These are phyloP conservation scores for Malbranchea cinnamomea DNA, from an alignment of 2,329 filamentous ascomycete genomes.

Conservation along the genomic window DNA sequence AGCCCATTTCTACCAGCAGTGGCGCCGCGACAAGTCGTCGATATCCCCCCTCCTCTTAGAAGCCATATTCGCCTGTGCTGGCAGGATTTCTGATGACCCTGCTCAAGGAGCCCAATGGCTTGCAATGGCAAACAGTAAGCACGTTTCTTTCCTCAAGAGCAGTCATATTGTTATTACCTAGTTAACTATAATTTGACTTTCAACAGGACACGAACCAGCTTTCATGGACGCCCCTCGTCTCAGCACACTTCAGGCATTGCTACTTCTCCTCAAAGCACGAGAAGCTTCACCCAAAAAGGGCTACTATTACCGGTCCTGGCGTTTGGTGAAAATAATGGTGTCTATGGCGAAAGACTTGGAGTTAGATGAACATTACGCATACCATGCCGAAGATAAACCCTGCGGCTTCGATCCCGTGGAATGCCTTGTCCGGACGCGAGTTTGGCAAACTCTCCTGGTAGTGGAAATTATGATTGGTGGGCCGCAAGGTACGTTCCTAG, in stretches of 20 bases:
- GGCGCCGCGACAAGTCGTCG: slow-evolving; percentile 65
- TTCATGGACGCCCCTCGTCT: slow-evolving; percentile 86
- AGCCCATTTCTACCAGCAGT: slow-evolving; percentile 71
- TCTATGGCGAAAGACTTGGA: slow-evolving; percentile 88
- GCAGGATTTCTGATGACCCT: slow-evolving; percentile 38
- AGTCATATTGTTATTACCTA: slow-evolving; percentile 3
- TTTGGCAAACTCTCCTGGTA: slow-evolving; percentile 80
- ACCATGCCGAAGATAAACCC: slow-evolving; percentile 54
- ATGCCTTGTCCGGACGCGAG: slow-evolving; percentile 67
- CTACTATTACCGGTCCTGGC: slow-evolving; percentile 96
- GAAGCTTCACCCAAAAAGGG: slow-evolving; percentile 86
- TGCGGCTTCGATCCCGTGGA: slow-evolving; percentile 59
- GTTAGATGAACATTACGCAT: slow-evolving; percentile 70
- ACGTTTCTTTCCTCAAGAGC: background rate
- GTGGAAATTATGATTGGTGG: slow-evolving; percentile 88
- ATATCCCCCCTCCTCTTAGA: slow-evolving; percentile 84
- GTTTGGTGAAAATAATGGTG: slow-evolving; percentile 80
- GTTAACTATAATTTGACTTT: slow-evolving; percentile 5
- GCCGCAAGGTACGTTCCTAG: slow-evolving; percentile 56
- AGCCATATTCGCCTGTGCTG: slow-evolving; percentile 79
- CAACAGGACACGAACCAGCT: slow-evolving; percentile 67
- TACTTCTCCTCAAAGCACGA: slow-evolving; percentile 78
- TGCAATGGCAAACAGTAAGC: slow-evolving; percentile 45
- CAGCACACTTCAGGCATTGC: slow-evolving; percentile 78
- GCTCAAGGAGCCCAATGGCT: slow-evolving; percentile 79